A percentile compares a stretch with the other conserved stretches of the same genome.
These are phyloP conservation scores for Sechiopsis laciniata DNA, from an alignment of 306 rosid genomes.

Conservation along the genomic window DNA sequence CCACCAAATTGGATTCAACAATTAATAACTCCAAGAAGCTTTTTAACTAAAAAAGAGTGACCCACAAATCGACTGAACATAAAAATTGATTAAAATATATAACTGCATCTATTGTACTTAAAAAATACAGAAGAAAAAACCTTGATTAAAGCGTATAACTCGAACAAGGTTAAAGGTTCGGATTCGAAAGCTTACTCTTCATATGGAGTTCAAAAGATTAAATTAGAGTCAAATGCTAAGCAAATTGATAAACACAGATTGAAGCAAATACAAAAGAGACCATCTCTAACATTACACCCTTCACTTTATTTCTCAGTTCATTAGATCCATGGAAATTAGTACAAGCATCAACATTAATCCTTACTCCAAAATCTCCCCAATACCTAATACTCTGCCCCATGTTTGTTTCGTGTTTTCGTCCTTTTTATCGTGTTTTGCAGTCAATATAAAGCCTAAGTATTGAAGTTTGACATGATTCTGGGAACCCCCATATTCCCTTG, in stretches of 20 bases:
- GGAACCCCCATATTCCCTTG: slow-evolving; percentile 21
- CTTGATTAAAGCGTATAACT: no score
- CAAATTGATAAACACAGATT: neutral
- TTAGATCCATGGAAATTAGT: slow-evolving; percentile 20
- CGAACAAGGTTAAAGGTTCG: no score
- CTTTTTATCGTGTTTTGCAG: neutral
- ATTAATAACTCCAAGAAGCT: no score
- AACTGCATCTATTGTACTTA: no score
- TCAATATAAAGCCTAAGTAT: slow-evolving; percentile 22
- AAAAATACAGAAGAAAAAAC: no score
- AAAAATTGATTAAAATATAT: no score
- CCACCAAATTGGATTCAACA: no score
- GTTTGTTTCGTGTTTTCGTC: neutral
- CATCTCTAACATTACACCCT: slow-evolving; percentile 11
- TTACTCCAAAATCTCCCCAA: slow-evolving; percentile 21
- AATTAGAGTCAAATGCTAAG: neutral
- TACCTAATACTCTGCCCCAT: slow-evolving; percentile 19
- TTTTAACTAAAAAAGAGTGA: neutral
- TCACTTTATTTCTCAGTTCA: slow-evolving; percentile 23
- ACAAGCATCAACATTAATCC: slow-evolving; percentile 25
- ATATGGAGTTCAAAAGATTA: neutral
- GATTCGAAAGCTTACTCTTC: no score
- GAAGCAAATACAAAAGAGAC: slow-evolving; percentile 7
- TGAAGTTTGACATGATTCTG: slow-evolving; percentile 21
- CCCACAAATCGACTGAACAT: no score